Evolutionary conservation across 2,329 filamentous ascomycete genomes (phyloP), one percentile per base, ranked within the genome.

Genomic region (Paracamarosporium sp.): DNA sequence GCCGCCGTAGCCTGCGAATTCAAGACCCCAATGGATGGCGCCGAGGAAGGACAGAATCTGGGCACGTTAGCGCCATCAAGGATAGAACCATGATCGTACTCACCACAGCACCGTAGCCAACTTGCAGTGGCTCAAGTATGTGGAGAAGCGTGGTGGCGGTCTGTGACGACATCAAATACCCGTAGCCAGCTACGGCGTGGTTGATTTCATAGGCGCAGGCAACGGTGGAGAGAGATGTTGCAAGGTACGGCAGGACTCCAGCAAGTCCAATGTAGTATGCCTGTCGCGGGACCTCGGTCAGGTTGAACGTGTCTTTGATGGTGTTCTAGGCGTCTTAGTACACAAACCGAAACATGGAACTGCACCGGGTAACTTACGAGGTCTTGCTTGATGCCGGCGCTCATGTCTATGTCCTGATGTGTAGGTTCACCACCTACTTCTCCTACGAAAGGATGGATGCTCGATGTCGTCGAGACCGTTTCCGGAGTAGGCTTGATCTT

Each of bases 31-130:
- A 78, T 97, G 94, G 69, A 97, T 88, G 31, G 93, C 93, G 43
- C 94, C 94, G 1, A 97, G 86, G 83, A 97, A 97, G 27, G 93
- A 96, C 68, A 97, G 90, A 69, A 97, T 95, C 88, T 90, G 61
- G 17, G 47, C 33, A 47, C 33, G 64, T 56, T 57, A 31, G 41
- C 40, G 13, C 15, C 20, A 7, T 56, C 13, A 25, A 33, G 1
- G 5, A 11, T 4, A 9, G 15, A 1, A 31, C 8, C 15, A 7
- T 1, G 2, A 3, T 24, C n/a, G 28, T 28, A 83, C 87, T 76
- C 81, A 90, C 88, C 56, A 96, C 87, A 46, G 93, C 94, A 54
- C 94, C 93, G 69, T 96, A 97, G 57, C 92, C 93, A 53, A 97
- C 85, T 78, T 97, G 94, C 52, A 97, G 80, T 12, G 93, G 93